Evolutionary conservation across 495 filamentous ascomycete genomes (phyloP), one percentile per base, ranked within the genome.

Genomic region (Parmelia sp.): DNA sequence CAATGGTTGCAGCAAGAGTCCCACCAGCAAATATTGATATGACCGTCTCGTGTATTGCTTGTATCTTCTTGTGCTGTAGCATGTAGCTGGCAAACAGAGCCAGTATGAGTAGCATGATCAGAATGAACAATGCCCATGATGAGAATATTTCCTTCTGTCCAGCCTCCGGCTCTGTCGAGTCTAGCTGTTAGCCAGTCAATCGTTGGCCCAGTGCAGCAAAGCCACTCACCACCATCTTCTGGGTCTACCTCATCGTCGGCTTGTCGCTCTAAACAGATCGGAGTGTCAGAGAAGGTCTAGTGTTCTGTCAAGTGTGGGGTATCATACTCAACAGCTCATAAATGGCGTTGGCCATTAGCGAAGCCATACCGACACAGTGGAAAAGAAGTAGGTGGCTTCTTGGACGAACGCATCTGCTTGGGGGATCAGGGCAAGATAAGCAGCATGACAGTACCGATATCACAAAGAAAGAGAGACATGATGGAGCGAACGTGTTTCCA

Each of bases 11-110:
- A 55, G 51, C 31, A n/a, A 21, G 15, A 35, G 49, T 17, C 19
- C 39, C 39, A 63, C 92, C 92, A 61, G 91, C 95, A 82, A 98
- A 97, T 71, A 98, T 98, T 31, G 92, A 96, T 40, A 98, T 83
- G 61, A 97, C 95, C 15, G 94, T 98, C 77, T 98, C 94, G 75
- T 98, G 94, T 31, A 98, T 89, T 57, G 94, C 94, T 72, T 96
- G 92, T 64, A 98, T 92, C 75, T 92, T 95, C 78, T 87, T 88
- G 75, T 93, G 86, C 75, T 97, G 93, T 49, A 97, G 83, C 67
- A 93, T 87, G 76, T 98, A 98, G 83, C 92, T 96, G 36, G 91
- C 94, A 77, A 97, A 97, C 65, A 98, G 87, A 53, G 94, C 94
- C 62, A 90, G 81, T 70, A 97, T 95, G 70, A 98, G 83, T 53